Base-by-base conservation (phyloP, 75 land plant species). In the Larix kaempferi region DNA sequence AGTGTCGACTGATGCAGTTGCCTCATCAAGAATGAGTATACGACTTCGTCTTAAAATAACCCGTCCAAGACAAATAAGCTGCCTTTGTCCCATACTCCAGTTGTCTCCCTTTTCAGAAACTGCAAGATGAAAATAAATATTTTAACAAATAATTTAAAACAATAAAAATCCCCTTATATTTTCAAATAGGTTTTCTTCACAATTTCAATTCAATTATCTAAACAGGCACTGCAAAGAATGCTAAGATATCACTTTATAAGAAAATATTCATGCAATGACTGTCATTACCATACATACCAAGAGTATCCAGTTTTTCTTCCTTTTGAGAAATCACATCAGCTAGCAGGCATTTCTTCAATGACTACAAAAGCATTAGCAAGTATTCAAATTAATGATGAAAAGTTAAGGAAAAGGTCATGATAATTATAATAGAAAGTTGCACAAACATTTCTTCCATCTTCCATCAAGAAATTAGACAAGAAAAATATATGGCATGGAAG, bases 41-140 rank as follows among this genome's bases (percentile, higher is more conserved):
- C 74, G 80, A 76, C 86, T 84, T 52, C 55, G 44, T 80, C 75
- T 84, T 72, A 84, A 66, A 58, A 84, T 66, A 15, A 80, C 86
- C 44, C 85, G 63, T 0, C 84, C 85, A 52, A 84, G 77, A 44
- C 86, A 84, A 54, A 84, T 69, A 22, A 84, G 85, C 49, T 84
- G 86, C n/a, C 80, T 60, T 62, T 84, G 86, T 17, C 85, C 86
- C 76, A 82, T 76, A 60, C 86, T 84, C 86, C 86, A 84, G 66
- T 82, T 84, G 3, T 84, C 86, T 49, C 86, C 86, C 55, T 84
- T 82, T 49, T 84, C 85, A 35, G 52, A 12, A 21, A 84, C 86
- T 84, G 80, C 59, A 15, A 63, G 41, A 59, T 33, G 67, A 39
- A 2, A 67, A 19, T 11, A 39, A 39, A 39, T 67, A 2, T 44